Percentiles rank a stretch among this genome's conserved stretches.
These are phyloP conservation scores for Camelina hispida DNA, from an alignment of 345 rosid genomes.

Conservation along the genomic window DNA sequence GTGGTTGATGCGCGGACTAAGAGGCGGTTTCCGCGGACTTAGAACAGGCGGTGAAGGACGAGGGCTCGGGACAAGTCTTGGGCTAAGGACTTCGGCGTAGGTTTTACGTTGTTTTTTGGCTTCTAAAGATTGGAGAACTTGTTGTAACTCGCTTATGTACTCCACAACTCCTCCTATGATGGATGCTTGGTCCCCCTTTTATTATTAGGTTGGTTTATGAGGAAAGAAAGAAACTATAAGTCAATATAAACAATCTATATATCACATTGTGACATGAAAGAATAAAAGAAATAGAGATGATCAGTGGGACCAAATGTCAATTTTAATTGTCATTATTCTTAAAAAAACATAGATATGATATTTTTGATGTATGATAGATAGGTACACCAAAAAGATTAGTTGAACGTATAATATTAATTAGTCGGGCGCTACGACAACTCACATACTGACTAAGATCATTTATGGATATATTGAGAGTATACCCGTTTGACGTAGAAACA, in stretches of 20 bases:
- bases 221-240: conserved; percentile 23
- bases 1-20: conserved; percentile 67
- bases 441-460: not conserved
- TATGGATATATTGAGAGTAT: conserved; percentile 19
- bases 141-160: conserved; percentile 92
- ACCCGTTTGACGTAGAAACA: conserved; percentile 99
- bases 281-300: conserved; percentile 20
- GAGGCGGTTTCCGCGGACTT: conserved; percentile 53
- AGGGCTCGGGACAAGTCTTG: conserved; percentile 68
- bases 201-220: not conserved
- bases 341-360: conserved; percentile 24
- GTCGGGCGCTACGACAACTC: not conserved
- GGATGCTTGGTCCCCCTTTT: conserved; percentile 98
- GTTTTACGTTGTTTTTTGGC: conserved; percentile 95
- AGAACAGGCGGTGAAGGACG: conserved; percentile 53
- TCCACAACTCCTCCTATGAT: conserved; percentile 97
- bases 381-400: conserved; percentile 24
- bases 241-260: conserved; percentile 22
- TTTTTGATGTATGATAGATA: conserved; percentile 34
- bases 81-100: conserved; percentile 86
- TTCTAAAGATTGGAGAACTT: conserved; percentile 83
- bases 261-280: conserved; percentile 24
- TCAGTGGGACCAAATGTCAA: conserved; percentile 44
- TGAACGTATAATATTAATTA: conserved; percentile 13
- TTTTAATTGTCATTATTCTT: conserved; percentile 32